A percentile compares a stretch with the other conserved stretches of the same genome.
These are phyloP conservation scores for Alternaria burnsii DNA, from an alignment of 2,329 filamentous ascomycete genomes.

Conservation along the genomic window DNA sequence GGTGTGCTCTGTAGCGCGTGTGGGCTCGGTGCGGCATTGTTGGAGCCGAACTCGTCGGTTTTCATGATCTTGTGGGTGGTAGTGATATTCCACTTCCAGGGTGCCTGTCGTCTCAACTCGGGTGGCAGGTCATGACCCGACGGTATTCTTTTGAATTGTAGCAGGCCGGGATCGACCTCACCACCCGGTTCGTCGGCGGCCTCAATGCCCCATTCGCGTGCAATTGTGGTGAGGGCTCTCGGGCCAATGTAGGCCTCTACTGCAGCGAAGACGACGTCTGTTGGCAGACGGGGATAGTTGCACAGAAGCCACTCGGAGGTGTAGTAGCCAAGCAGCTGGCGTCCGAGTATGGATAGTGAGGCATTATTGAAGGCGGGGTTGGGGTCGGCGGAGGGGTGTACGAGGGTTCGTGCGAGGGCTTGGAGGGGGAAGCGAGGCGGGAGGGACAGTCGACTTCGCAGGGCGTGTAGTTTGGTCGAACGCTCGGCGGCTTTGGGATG, in stretches of 20 bases:
- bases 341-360: constrained; percentile 81
- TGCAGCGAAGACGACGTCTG: constrained; percentile 84
- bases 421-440: constrained; percentile 82
- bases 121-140: constrained; percentile 39
- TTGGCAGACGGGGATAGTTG: constrained; percentile 89
- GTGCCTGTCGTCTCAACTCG: constrained; percentile 32
- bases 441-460: constrained; percentile 88
- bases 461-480: constrained; percentile 89
- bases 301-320: constrained; percentile 86
- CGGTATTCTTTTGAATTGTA: constrained; percentile 74
- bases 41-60: constrained; percentile 85
- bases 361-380: constrained; percentile 87
- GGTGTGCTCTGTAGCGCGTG: constrained; percentile 33
- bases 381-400: constrained; percentile 84
- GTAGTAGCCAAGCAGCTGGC: constrained; percentile 86
- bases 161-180: constrained; percentile 89
- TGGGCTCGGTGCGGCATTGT: constrained; percentile 42
- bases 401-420: constrained; percentile 84
- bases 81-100: constrained; percentile 50
- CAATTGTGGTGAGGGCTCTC: constrained; percentile 75
- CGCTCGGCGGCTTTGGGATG: constrained; percentile 69
- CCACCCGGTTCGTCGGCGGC: constrained; percentile 83
- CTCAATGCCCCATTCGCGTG: constrained; percentile 91
- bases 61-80: constrained; percentile 77
- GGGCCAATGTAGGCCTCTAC: constrained; percentile 85